Conservation (phyloP, 2,329 filamentous ascomycete genomes). For the Laburnicola sp. region DNA sequence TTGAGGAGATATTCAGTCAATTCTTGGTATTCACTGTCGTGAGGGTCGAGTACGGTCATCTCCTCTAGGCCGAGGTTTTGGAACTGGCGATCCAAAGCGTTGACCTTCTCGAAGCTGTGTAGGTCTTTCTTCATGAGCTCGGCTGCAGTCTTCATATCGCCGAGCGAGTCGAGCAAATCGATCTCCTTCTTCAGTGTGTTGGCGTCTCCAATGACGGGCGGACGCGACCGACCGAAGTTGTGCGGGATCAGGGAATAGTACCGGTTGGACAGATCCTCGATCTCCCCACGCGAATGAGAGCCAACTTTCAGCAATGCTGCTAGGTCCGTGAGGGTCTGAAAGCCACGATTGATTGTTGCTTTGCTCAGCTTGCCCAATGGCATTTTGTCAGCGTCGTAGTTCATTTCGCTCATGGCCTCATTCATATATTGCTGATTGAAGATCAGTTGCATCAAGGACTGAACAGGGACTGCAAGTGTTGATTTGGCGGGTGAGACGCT, state of each 20-base stretch:
- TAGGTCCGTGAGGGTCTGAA: constrained; percentile 75
- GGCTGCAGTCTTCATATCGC: constrained; percentile 81
- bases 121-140: constrained; percentile 72
- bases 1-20: constrained; percentile 68
- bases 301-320: constrained; percentile 65
- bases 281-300: constrained; percentile 54
- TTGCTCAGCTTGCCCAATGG: constrained; percentile 85
- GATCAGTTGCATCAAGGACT: constrained; percentile 76
- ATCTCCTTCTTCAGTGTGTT: constrained; percentile 71
- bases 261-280: constrained; percentile 69
- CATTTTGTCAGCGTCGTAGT: constrained; percentile 75
- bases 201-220: constrained; percentile 65
- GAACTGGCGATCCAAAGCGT: constrained; percentile 74
- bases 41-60: constrained; percentile 68
- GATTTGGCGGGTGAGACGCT: constrained; percentile 45
- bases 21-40: constrained; percentile 64
- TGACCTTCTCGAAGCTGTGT: constrained; percentile 54
- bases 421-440: constrained; percentile 78
- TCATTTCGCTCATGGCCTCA: constrained; percentile 65
- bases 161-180: constrained; percentile 76
- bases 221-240: constrained; percentile 72
- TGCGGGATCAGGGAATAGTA: constrained; percentile 86
- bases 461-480: constrained; percentile 62
- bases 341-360: constrained; percentile 72
- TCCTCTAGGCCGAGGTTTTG: constrained; percentile 71